These are phyloP conservation scores for Trichoderma polysporum DNA, from an alignment of 2,329 filamentous ascomycete species.

Conservation along the genomic window DNA sequence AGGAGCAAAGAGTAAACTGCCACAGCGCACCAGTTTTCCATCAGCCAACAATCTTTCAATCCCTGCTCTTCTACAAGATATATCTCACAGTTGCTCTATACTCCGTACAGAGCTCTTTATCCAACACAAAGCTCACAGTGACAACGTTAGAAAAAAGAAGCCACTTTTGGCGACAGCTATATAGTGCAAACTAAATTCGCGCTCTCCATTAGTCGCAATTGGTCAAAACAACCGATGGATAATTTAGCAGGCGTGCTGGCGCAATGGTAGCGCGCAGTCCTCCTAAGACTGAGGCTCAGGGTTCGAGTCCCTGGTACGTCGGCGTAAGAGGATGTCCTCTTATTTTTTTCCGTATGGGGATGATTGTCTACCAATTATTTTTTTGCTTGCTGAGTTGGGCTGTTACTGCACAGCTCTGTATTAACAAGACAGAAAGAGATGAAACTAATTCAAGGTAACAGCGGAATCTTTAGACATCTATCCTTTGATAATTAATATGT, in stretches of 20 bases:
- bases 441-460: no score
- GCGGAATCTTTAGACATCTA: no score
- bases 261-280: slow-evolving; percentile 42
- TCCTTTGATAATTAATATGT: no score
- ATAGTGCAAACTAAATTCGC: slow-evolving; percentile 14
- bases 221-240: background rate
- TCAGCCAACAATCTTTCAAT: background rate
- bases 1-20: background rate
- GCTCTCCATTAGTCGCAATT: slow-evolving; percentile 10
- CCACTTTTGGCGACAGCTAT: background rate
- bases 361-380: background rate
- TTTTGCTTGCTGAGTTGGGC: background rate
- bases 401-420: no score
- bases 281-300: slow-evolving; percentile 43
- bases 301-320: slow-evolving; percentile 42
- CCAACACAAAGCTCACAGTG: background rate
- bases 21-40: background rate
- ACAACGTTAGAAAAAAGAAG: background rate
- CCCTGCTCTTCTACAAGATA: background rate
- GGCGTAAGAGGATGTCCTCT: slow-evolving; percentile 18
- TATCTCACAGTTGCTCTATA: background rate
- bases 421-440: no score
- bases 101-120: background rate
- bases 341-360: background rate
- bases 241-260: slow-evolving; percentile 33